A percentile compares a stretch with the other conserved stretches of the same genome.
Evolutionary conservation across 129 eudicot genomes (phyloP).

Genomic region (Flaveria ramosissima): DNA sequence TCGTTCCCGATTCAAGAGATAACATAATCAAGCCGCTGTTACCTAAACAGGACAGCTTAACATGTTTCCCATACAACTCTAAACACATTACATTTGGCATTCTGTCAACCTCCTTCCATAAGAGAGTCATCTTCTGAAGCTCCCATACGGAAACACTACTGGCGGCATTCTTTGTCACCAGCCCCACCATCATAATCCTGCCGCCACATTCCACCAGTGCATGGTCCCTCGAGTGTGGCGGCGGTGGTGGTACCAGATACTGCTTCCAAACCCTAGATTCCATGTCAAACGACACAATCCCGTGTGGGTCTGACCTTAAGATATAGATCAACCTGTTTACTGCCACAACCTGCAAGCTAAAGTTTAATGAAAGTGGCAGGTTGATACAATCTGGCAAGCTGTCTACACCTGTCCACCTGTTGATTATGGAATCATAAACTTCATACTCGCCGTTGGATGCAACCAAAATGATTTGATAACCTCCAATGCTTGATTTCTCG

Average conservation of each 20-base stretch:
- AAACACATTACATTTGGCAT: slow-evolving; percentile 97
- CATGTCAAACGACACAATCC: slow-evolving; percentile 65
- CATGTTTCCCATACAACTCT: slow-evolving; percentile 95
- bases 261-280: slow-evolving; percentile 58
- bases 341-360: slow-evolving; percentile 55
- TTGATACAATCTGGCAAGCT: slow-evolving; percentile 57
- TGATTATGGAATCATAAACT: slow-evolving; percentile 58
- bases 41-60: slow-evolving; percentile 82
- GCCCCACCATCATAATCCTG: slow-evolving; percentile 70
- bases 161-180: slow-evolving; percentile 74
- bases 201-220: slow-evolving; percentile 70
- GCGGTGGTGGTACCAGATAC: slow-evolving; percentile 62
- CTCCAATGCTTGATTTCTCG: slow-evolving; percentile 37
- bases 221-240: slow-evolving; percentile 60
- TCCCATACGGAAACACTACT: slow-evolving; percentile 91
- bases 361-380: slow-evolving; percentile 64
- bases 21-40: slow-evolving; percentile 81
- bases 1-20: slow-evolving; percentile 65
- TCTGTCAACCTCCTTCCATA: slow-evolving; percentile 99
- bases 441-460: slow-evolving; percentile 76
- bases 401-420: slow-evolving; percentile 60
- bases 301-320: slow-evolving; percentile 76
- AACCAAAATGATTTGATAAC: slow-evolving; percentile 70
- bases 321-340: slow-evolving; percentile 53
- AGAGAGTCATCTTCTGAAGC: slow-evolving; percentile 90